Evolutionary conservation across 495 filamentous ascomycete genomes (phyloP).

Genomic region (Aspergillus indologenus): DNA sequence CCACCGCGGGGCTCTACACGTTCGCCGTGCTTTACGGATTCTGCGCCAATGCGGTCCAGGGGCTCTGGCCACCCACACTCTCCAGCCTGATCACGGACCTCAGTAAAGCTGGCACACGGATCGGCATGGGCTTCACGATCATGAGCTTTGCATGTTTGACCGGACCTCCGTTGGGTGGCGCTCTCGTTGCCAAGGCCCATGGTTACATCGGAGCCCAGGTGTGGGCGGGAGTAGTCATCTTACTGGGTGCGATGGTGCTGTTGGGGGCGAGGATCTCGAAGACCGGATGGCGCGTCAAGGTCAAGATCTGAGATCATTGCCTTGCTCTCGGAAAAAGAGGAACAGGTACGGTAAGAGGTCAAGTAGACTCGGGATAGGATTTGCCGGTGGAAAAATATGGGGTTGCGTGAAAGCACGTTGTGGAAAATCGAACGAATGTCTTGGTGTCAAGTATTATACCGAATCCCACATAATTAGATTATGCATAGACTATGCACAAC

Average conservation of each 20-base stretch:
- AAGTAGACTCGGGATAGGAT: not conserved
- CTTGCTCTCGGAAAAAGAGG: not conserved
- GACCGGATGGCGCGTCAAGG: not conserved
- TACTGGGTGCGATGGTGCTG: not conserved
- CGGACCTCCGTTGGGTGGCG: conserved; percentile 11
- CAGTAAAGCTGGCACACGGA: conserved; percentile 7
- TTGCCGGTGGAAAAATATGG: too few relatives aligned
- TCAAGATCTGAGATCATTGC: not conserved
- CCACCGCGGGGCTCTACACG: not conserved
- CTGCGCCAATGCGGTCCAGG: conserved; percentile 8
- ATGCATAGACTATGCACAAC: too few relatives aligned
- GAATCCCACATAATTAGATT: too few relatives aligned
- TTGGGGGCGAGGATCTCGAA: not conserved
- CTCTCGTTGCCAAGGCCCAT: not conserved
- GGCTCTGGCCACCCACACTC: conserved; percentile 4
- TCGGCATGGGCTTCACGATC: conserved; percentile 12
- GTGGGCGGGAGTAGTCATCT: not conserved
- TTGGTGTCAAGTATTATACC: too few relatives aligned
- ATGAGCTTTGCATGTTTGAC: conserved; percentile 11
- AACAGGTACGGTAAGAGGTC: not conserved
- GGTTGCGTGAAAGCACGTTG: too few relatives aligned
- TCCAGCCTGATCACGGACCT: conserved; percentile 8
- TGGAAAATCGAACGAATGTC: too few relatives aligned
- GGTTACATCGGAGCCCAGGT: conserved; percentile 2
- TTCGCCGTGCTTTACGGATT: conserved; percentile 11